phyloP scores from a whole-genome alignment of 257 asterid species.

The Cinchona pubescens region DNA sequence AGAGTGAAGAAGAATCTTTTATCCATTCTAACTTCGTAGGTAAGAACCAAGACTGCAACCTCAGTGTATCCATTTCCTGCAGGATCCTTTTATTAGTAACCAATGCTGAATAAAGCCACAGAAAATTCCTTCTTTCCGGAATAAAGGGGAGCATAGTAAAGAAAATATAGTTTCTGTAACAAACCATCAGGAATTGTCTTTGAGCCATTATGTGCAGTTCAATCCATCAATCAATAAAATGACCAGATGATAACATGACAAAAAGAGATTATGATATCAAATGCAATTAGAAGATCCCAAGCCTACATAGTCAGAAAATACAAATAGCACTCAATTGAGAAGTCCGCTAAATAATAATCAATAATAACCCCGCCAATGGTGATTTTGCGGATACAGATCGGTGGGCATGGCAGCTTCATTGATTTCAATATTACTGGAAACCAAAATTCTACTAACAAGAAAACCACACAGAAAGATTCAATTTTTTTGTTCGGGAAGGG shows the following conservation, averaged over 20 bases:
- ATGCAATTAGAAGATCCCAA: neutral
- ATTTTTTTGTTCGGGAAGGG: no score
- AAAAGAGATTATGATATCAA: neutral
- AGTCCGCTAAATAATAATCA: no score
- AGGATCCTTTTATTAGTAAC: neutral
- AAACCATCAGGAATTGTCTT: neutral
- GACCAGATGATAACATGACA: neutral
- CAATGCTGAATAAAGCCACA: neutral
- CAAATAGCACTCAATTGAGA: neutral
- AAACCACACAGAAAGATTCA: no score
- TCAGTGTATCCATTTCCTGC: constrained; percentile 40
- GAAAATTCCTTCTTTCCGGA: no score
- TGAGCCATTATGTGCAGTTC: neutral
- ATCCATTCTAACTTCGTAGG: constrained; percentile 18
- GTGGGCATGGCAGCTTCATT: no score
- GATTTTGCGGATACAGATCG: no score
- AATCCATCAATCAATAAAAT: no score
- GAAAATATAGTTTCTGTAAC: no score
- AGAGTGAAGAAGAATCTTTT: constrained; percentile 18
- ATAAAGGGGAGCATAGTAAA: no score
- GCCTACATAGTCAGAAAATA: neutral
- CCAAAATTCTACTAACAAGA: no score
- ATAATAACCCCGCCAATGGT: no score
- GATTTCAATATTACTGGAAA: no score
- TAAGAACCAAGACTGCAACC: constrained; percentile 27